Evolutionary conservation across 768 basidiomycete genomes (phyloP), one percentile per base, ranked within the genome.

Genomic region (Russula dissimulans): DNA sequence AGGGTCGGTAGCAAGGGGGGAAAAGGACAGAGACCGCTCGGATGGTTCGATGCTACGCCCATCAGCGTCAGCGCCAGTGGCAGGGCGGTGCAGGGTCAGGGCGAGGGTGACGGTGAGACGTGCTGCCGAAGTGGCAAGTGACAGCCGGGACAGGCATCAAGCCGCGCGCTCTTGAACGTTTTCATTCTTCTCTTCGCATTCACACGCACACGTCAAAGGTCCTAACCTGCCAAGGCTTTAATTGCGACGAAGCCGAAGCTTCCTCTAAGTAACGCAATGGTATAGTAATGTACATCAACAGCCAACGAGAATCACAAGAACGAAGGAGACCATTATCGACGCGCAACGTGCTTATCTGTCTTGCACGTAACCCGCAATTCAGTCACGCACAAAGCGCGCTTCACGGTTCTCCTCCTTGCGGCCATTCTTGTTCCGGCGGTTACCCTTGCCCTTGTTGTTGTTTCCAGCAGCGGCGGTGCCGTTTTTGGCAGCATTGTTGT

Each of bases 211-310:
- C 38, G 2, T 17, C 11, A 36, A 2, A 15, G n/a, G 38, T 62
- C 63, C 63, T 38, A 62, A 64, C 61, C 52, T 41, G 48, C 61
- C 29, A 51, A n/a, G 15, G 36, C 49, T 62, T 36, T 22, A 39
- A 54, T 62, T 64, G 42, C 29, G 26, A 46, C 38, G 53, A 62
- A 64, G 57, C 56, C 52, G 5, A 42, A 62, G 56, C 46, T 48
- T 8, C 5, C 48, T 47, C 61, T 57, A 64, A 56, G 14, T 52
- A 45, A 46, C 45, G 42, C 47, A 54, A 62, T 45, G 52, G 54
- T 57, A 57, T 53, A 48, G 57, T 57, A 61, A 49, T n/a, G 54
- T 58, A 61, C 61, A 53, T 22, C 22, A 46, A 41, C n/a, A 44
- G 18, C 11, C 34, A 36, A 36, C 34, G 34, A 36, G 34, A 54